A percentile compares a stretch with the other conserved stretches of the same genome.
phyloP scores from a whole-genome alignment of 768 basidiomycete species.

The Agrocybe pediades region DNA sequence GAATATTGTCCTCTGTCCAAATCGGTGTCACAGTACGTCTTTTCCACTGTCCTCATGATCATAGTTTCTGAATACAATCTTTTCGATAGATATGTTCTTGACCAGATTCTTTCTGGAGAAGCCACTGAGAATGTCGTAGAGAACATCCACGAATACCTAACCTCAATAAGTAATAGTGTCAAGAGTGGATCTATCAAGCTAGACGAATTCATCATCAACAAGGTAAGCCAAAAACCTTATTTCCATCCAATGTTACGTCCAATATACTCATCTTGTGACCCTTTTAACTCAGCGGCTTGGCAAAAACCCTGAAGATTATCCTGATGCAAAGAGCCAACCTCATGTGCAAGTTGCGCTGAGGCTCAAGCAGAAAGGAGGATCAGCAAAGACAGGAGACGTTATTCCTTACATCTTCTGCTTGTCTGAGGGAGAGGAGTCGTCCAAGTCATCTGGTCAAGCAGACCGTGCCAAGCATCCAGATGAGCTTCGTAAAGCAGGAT shows the following conservation, averaged over 20 bases:
- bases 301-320: constrained; percentile 96
- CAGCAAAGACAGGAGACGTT: constrained; percentile 87
- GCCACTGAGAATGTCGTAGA: constrained; percentile 87
- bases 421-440: constrained; percentile 66
- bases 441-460: constrained; percentile 77
- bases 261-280: not conserved
- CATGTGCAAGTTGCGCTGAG: constrained; percentile 96
- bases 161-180: constrained; percentile 74
- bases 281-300: constrained; percentile 73
- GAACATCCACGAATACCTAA: constrained; percentile 90
- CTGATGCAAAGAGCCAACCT: constrained; percentile 92
- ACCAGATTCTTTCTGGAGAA: constrained; percentile 90
- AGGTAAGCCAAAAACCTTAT: constrained; percentile 50
- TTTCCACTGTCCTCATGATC: not conserved
- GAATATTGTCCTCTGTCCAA: constrained; percentile 95
- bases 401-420: constrained; percentile 95
- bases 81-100: constrained; percentile 86
- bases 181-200: constrained; percentile 74
- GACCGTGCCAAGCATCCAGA: constrained; percentile 94
- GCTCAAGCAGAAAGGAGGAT: constrained; percentile 82
- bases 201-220: constrained; percentile 96
- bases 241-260: not conserved
- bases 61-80: too few relatives aligned
- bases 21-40: constrained; percentile 83
- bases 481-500: constrained; percentile 72